Percentiles rank a stretch among this genome's conserved stretches.
phyloP scores from a whole-genome alignment of 805 yeast genomes.

The Tetrapisispora iriomotensis region DNA sequence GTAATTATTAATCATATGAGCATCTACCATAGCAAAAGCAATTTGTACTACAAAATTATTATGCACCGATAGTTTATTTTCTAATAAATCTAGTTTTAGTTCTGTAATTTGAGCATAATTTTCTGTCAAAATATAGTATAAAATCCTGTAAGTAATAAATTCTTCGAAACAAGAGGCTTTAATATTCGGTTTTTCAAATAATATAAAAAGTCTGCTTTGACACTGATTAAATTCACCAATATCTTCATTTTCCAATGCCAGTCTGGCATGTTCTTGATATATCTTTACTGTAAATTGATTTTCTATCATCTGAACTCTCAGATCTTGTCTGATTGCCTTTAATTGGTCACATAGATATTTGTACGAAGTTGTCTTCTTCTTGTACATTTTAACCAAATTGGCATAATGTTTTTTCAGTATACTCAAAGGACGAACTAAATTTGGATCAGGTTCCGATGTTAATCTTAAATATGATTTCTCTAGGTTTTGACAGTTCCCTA shows the following conservation, averaged over 20 bases:
- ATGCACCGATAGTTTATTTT: conserved; percentile 10
- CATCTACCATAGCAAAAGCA: conserved; percentile 27
- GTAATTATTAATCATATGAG: conserved; percentile 38
- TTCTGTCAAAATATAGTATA: conserved; percentile 67
- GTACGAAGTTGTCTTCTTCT: conserved; percentile 44
- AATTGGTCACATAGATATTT: conserved; percentile 80
- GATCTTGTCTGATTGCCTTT: conserved; percentile 85
- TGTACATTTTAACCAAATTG: conserved; percentile 44
- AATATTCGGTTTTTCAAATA: conserved; percentile 42
- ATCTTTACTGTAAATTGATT: conserved; percentile 67
- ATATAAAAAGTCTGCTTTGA: conserved; percentile 62
- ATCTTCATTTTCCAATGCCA: conserved; percentile 78
- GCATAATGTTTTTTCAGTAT: conserved; percentile 51
- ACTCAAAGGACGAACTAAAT: conserved; percentile 61
- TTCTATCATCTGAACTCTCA: conserved; percentile 82
- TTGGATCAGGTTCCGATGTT: conserved; percentile 88
- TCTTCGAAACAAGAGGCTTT: conserved; percentile 39
- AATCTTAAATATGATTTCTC: conserved; percentile 77
- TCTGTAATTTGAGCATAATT: conserved; percentile 34
- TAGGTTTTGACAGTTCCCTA: conserved; percentile 56
- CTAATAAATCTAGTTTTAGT: conserved; percentile 15
- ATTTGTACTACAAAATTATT: conserved; percentile 14
- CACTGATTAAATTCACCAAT: conserved; percentile 95
- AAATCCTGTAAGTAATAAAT: conserved; percentile 59
- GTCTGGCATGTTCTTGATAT: conserved; percentile 76